These are phyloP conservation scores for Citrus inodora DNA, from an alignment of 345 rosid genomes.

Conservation along the genomic window DNA sequence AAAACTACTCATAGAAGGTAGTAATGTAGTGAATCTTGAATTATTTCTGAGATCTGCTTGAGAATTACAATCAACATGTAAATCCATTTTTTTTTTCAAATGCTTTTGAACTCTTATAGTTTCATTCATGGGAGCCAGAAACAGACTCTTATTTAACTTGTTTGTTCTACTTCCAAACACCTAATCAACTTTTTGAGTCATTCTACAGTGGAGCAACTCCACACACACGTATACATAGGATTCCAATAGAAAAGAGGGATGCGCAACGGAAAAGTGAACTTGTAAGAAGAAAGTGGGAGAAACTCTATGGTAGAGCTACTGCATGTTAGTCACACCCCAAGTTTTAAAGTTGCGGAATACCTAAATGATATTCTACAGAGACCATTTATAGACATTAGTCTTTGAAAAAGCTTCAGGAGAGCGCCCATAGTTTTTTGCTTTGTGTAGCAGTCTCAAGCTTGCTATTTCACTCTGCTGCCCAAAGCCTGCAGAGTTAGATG, in stretches of 20 bases:
- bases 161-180: background rate
- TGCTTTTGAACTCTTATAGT: background rate
- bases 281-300: too few relatives aligned
- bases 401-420: background rate
- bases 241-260: too few relatives aligned
- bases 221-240: too few relatives aligned
- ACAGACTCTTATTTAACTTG: background rate
- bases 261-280: too few relatives aligned
- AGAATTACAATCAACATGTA: background rate
- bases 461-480: background rate
- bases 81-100: background rate
- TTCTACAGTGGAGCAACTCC: too few relatives aligned
- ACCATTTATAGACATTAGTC: background rate
- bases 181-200: background rate
- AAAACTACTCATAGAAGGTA: constrained; percentile 35
- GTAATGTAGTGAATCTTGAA: constrained; percentile 4
- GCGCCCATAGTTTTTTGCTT: background rate
- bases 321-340: too few relatives aligned
- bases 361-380: background rate
- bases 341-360: too few relatives aligned
- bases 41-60: background rate
- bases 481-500: background rate
- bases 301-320: too few relatives aligned
- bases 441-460: background rate
- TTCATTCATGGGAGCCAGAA: background rate